Percentiles rank a stretch among this genome's conserved stretches.
Evolutionary conservation across 768 basidiomycete genomes (phyloP).

Genomic region (Epithele typhae): DNA sequence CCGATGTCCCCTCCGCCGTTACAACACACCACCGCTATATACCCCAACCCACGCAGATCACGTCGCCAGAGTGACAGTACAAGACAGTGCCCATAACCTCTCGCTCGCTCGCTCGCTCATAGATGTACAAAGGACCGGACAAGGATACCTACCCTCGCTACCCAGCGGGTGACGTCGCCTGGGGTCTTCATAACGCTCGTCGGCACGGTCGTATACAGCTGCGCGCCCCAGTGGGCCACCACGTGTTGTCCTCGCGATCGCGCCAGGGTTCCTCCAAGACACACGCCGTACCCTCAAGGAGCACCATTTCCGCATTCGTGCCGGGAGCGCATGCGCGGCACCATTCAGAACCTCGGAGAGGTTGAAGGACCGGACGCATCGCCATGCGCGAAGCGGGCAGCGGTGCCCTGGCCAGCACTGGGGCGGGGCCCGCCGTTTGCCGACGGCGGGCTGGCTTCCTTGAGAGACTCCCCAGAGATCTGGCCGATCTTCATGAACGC

Average conservation of each 20-base stretch:
- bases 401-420: neutral
- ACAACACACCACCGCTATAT: neutral
- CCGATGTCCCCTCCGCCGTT: neutral
- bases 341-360: neutral
- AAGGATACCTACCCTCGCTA: neutral
- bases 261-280: no score
- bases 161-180: no score
- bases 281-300: no score
- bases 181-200: no score
- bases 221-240: no score
- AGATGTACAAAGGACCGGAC: no score
- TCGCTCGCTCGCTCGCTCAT: no score
- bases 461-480: constrained; percentile 21
- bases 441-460: no score
- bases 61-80: neutral
- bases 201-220: no score
- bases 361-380: no score
- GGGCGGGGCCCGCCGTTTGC: neutral
- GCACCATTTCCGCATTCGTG: neutral
- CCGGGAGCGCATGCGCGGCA: neutral
- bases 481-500: constrained; percentile 26
- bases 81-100: no score
- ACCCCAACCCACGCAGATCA: neutral
- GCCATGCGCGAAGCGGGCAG: neutral
- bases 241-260: no score